Conservation (phyloP, 345 rosid genomes). For the Salix udensis region DNA sequence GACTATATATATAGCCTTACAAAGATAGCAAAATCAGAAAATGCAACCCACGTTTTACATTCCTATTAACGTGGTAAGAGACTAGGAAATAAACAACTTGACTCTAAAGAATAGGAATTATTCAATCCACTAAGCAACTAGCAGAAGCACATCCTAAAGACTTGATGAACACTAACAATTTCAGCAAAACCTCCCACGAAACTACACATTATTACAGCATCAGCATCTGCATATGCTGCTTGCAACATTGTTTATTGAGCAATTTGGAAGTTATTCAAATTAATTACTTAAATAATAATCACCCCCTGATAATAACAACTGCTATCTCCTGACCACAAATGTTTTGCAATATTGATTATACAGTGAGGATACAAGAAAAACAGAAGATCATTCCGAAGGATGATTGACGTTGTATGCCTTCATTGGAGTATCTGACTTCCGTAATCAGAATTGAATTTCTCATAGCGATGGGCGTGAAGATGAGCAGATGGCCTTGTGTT, state of each 20-base stretch:
- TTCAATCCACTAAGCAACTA: too few relatives aligned
- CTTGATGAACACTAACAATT: too few relatives aligned
- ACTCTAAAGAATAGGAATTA: too few relatives aligned
- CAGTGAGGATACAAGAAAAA: neutral
- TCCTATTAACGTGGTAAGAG: too few relatives aligned
- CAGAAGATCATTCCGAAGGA: neutral
- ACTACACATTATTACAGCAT: neutral
- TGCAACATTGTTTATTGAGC: neutral
- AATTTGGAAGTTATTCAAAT: neutral
- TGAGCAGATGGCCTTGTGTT: conserved; percentile 96
- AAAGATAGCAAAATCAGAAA: too few relatives aligned
- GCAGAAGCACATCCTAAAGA: too few relatives aligned
- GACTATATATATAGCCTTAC: too few relatives aligned
- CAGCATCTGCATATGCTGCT: neutral
- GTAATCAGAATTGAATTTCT: conserved; percentile 81
- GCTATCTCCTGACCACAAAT: neutral
- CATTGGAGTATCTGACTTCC: conserved; percentile 81
- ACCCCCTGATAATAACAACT: neutral
- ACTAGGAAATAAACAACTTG: too few relatives aligned
- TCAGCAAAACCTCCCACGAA: neutral
- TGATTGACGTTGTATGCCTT: conserved; percentile 13
- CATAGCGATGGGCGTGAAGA: conserved; percentile 78
- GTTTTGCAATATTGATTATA: neutral
- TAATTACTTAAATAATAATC: too few relatives aligned
- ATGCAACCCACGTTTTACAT: too few relatives aligned